Conservation (phyloP, 306 rosid species). For the cucumber (Cucumis sativus) region Cucumber_9930_V3 NC_026657.2:8068501-8069000, state of each 20-base stretch:
- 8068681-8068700: no score
- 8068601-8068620: no score
- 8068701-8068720: no score
- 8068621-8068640: no score
- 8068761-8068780: background rate
- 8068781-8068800: background rate
- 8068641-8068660: no score
- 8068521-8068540: no score
- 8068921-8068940: slow-evolving; percentile 15
- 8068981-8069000: slow-evolving; percentile 22
- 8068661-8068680: no score
- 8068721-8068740: no score
- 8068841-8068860: background rate
- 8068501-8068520: no score
- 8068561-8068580: no score
- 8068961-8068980: slow-evolving; percentile 20
- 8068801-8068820: slow-evolving; percentile 7
- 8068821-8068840: background rate
- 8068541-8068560: no score
- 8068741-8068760: background rate
- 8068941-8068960: slow-evolving; percentile 10
- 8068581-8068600: no score
- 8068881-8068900: slow-evolving; percentile 13
- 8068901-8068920: slow-evolving; percentile 8
- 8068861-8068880: slow-evolving; percentile 1